These are phyloP conservation scores for Tylopilus felleus DNA, from an alignment of 768 basidiomycete genomes.

Conservation along the genomic window DNA sequence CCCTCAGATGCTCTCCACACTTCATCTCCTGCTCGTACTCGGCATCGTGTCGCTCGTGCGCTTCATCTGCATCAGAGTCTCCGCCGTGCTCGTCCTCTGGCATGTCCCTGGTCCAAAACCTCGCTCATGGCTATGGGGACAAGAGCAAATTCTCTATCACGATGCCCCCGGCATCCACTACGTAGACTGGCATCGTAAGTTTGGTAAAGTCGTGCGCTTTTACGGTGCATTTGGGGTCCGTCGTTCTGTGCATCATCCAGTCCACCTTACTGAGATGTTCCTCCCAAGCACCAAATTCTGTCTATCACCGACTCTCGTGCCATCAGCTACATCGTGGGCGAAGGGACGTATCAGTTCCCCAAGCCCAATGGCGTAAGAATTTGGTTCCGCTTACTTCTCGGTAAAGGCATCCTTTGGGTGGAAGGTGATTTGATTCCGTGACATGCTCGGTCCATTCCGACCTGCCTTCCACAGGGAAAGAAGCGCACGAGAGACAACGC, in stretches of 20 bases:
- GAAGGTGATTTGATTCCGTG: constrained; percentile 43
- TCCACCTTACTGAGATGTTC: constrained; percentile 9
- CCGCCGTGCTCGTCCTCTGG: constrained; percentile 33
- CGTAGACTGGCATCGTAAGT: constrained; percentile 48
- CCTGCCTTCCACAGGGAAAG: constrained; percentile 39
- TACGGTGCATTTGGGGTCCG: constrained; percentile 55
- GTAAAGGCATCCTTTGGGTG: constrained; percentile 63
- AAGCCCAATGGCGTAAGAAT: constrained; percentile 60
- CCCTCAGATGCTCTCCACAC: constrained; percentile 9
- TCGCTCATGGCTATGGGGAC: constrained; percentile 56
- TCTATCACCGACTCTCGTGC: constrained; percentile 55
- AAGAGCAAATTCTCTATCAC: constrained; percentile 56
- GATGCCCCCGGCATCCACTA: constrained; percentile 50
- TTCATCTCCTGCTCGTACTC: constrained; percentile 15
- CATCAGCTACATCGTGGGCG: constrained; percentile 51
- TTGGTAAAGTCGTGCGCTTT: constrained; percentile 54
- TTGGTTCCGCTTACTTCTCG: constrained; percentile 60
- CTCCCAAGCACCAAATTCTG: constrained; percentile 49
- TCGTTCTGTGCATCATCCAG: constrained; percentile 1
- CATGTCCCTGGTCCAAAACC: constrained; percentile 51
- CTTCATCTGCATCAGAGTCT: constrained; percentile 35
- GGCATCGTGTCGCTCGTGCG: constrained; percentile 31
- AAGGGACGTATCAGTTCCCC: constrained; percentile 55
- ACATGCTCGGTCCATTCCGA: constrained; percentile 2
- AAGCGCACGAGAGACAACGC: constrained; percentile 54